phyloP scores from a whole-genome alignment of 2,329 filamentous ascomycete species.

The Epichloe uncinata region DNA sequence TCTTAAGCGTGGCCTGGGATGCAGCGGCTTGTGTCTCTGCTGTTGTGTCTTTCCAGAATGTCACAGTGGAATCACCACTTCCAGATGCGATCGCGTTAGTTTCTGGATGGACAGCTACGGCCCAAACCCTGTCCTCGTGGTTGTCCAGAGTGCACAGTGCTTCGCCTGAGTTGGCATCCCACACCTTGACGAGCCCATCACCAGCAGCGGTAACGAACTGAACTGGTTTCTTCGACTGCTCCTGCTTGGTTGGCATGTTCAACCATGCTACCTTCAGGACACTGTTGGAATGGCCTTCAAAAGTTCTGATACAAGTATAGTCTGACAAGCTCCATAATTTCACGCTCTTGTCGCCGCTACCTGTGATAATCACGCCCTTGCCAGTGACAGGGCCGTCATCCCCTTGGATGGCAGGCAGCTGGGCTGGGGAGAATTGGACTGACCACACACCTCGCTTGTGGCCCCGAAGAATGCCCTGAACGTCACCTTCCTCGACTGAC shows the following conservation, averaged over 20 bases:
- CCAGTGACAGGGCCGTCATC: constrained; percentile 59
- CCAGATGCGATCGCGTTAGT: constrained; percentile 73
- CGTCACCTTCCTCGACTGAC: constrained; percentile 79
- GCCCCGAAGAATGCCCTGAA: constrained; percentile 79
- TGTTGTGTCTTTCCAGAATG: constrained; percentile 92
- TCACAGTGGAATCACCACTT: constrained; percentile 82
- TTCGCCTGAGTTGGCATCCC: constrained; percentile 80
- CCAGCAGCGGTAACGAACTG: constrained; percentile 79
- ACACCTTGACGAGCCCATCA: constrained; percentile 92
- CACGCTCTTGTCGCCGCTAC: constrained; percentile 89
- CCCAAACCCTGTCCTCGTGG: constrained; percentile 93
- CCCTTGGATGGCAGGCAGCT: constrained; percentile 59
- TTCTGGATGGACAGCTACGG: constrained; percentile 57
- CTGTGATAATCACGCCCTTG: constrained; percentile 76
- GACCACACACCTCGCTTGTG: constrained; percentile 96
- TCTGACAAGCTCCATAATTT: constrained; percentile 90
- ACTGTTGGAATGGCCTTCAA: constrained; percentile 93
- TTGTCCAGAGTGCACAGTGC: constrained; percentile 86
- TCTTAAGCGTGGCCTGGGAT: constrained; percentile 58
- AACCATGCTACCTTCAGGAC: constrained; percentile 92
- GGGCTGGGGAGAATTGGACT: constrained; percentile 73
- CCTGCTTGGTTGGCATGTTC: constrained; percentile 34
- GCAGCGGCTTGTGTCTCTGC: constrained; percentile 63
- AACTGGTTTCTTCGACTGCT: constrained; percentile 44
- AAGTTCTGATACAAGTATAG: constrained; percentile 84